phyloP scores from a whole-genome alignment of 176 grass and related monocot genomes.

The Ampelocalamus luodianensis region DNA sequence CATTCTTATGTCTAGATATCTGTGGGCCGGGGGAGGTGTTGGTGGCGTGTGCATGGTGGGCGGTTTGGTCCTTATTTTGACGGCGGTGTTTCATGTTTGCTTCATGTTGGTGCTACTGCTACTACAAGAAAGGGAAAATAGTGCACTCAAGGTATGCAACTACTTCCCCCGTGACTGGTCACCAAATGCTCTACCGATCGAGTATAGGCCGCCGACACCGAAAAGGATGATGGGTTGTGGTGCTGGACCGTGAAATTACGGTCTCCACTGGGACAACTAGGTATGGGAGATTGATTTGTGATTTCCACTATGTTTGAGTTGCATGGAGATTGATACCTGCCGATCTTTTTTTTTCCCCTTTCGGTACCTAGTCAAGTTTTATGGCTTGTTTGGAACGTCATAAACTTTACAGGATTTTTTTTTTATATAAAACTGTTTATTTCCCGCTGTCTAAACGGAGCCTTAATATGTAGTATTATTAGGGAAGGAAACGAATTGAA shows the following conservation, averaged over 20 bases:
- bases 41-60: conserved; percentile 38
- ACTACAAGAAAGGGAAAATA: background rate
- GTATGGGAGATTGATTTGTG: background rate
- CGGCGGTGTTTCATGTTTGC: background rate
- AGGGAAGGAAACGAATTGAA: too few species aligned
- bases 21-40: conserved; percentile 36
- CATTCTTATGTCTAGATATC: conserved; percentile 37
- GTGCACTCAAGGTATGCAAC: background rate
- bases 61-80: conserved; percentile 43
- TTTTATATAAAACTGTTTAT: too few species aligned
- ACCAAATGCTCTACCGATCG: conserved; percentile 24
- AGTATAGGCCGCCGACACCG: conserved; percentile 34
- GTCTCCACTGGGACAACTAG: background rate
- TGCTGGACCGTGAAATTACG: background rate
- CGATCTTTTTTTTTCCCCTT: background rate
- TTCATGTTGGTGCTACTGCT: conserved; percentile 12
- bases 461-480: too few species aligned
- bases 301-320: background rate
- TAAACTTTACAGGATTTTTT: too few species aligned
- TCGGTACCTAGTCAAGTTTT: too few species aligned
- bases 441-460: too few species aligned
- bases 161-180: conserved; percentile 19
- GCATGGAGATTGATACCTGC: background rate
- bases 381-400: too few species aligned
- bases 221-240: background rate